These are phyloP conservation scores for Dioscorea alata DNA, from an alignment of 106 monocot species.

Conservation along the genomic window DNA sequence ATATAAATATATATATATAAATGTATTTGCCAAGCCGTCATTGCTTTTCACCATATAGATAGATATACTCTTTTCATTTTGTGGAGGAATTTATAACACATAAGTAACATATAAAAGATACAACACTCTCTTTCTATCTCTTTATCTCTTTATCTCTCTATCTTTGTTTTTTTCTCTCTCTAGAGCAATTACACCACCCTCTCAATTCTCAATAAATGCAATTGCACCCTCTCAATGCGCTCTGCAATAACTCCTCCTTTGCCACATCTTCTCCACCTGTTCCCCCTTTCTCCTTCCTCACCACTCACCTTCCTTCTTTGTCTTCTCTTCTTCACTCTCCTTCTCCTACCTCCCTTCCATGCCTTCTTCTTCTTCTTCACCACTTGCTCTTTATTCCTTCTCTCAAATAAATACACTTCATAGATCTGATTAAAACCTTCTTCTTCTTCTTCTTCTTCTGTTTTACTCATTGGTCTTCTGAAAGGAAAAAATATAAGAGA, in stretches of 20 bases:
- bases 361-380: neutral
- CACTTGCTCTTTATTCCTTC: neutral
- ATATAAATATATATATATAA: too few relatives aligned
- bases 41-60: slow-evolving; percentile 1
- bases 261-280: slow-evolving; percentile 31
- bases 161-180: slow-evolving; percentile 22
- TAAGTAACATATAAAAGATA: neutral
- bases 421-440: neutral
- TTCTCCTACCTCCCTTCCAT: slow-evolving; percentile 8
- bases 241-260: slow-evolving; percentile 69
- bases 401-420: neutral
- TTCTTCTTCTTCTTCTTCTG: slow-evolving; percentile 3
- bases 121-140: neutral
- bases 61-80: neutral
- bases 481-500: neutral
- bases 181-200: slow-evolving; percentile 16
- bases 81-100: slow-evolving; percentile 10
- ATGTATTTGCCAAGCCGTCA: slow-evolving; percentile 4
- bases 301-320: slow-evolving; percentile 13
- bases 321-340: neutral
- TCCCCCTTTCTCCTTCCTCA: slow-evolving; percentile 15
- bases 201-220: slow-evolving; percentile 69
- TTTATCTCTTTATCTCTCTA: slow-evolving; percentile 15
- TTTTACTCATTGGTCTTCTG: neutral
- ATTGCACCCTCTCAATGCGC: slow-evolving; percentile 90